These are phyloP conservation scores for Fusarium duplospermum DNA, from an alignment of 2,329 filamentous ascomycete species.

Conservation along the genomic window DNA sequence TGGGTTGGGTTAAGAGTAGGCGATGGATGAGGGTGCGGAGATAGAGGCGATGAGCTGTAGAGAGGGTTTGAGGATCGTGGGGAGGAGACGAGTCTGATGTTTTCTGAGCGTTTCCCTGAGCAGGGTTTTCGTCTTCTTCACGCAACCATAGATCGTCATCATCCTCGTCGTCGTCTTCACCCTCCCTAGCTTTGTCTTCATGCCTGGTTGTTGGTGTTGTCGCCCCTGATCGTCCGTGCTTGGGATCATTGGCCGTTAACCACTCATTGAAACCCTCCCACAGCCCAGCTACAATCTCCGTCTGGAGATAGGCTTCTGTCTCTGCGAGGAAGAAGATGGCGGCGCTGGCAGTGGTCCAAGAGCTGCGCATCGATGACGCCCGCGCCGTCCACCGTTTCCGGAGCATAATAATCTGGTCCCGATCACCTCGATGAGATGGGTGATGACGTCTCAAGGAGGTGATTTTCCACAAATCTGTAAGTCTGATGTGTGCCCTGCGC, in stretches of 20 bases:
- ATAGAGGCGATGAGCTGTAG: conserved; percentile 82
- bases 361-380: conserved; percentile 76
- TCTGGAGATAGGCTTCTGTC: conserved; percentile 88
- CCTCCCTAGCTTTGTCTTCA: conserved; percentile 11
- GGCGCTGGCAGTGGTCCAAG: conserved; percentile 91
- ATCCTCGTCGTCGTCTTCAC: conserved; percentile 24
- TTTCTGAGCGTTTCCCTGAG: conserved; percentile 40
- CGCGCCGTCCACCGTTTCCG: conserved; percentile 74
- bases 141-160: conserved; percentile 47
- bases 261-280: conserved; percentile 85
- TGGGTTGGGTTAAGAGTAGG: conserved; percentile 72
- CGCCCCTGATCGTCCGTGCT: conserved; percentile 38
- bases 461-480: conserved; percentile 89
- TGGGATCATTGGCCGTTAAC: conserved; percentile 65
- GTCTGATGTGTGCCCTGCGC: conserved; percentile 83
- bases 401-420: conserved; percentile 69
- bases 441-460: conserved; percentile 81
- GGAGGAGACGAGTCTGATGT: conserved; percentile 35
- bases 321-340: conserved; percentile 91
- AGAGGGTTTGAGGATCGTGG: conserved; percentile 87
- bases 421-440: conserved; percentile 74
- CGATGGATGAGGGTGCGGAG: conserved; percentile 74
- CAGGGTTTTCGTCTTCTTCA: conserved; percentile 18
- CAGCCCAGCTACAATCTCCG: conserved; percentile 83
- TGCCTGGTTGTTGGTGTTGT: conserved; percentile 37